Evolutionary conservation across 2,329 filamentous ascomycete genomes (phyloP).

Genomic region (Ustilaginoidea virens): DNA sequence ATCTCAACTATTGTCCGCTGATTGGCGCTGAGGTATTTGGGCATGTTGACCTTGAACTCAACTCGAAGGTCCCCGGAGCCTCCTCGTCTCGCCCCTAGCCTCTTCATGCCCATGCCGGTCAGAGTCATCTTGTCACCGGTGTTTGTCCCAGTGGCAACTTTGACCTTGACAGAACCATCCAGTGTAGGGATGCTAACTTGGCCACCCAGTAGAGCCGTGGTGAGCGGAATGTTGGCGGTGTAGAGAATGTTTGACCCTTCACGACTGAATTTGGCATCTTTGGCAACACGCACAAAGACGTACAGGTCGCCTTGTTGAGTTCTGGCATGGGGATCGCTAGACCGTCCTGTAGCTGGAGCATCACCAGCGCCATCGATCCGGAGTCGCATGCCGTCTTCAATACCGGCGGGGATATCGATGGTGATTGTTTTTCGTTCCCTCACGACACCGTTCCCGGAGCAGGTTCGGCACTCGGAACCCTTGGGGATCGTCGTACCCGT

Average conservation of each 20-base stretch:
- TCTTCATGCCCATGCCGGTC: conserved; percentile 86
- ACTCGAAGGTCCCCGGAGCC: conserved; percentile 73
- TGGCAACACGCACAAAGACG: conserved; percentile 76
- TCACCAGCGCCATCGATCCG: conserved; percentile 78
- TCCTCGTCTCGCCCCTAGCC: conserved; percentile 51
- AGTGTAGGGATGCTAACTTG: conserved; percentile 82
- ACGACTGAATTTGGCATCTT: conserved; percentile 79
- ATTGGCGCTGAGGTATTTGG: conserved; percentile 82
- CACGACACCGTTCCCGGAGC: conserved; percentile 69
- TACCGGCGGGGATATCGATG: conserved; percentile 85
- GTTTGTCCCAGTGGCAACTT: conserved; percentile 78
- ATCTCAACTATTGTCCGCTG: conserved; percentile 90
- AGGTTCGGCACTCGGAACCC: conserved; percentile 67
- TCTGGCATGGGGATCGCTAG: conserved; percentile 44
- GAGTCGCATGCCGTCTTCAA: conserved; percentile 92
- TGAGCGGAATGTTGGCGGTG: conserved; percentile 80
- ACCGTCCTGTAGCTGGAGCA: conserved; percentile 59
- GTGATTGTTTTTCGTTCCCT: conserved; percentile 70
- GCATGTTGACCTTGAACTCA: conserved; percentile 90
- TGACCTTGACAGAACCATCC: conserved; percentile 79
- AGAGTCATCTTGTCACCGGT: conserved; percentile 88
- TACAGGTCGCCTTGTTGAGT: conserved; percentile 77
- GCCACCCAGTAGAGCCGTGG: conserved; percentile 82
- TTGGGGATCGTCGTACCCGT: conserved; percentile 61
- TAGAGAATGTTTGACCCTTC: conserved; percentile 83